A percentile compares a stretch with the other conserved stretches of the same genome.
phyloP scores from a whole-genome alignment of 306 rosid species.

The Cicer yamashitae region DNA sequence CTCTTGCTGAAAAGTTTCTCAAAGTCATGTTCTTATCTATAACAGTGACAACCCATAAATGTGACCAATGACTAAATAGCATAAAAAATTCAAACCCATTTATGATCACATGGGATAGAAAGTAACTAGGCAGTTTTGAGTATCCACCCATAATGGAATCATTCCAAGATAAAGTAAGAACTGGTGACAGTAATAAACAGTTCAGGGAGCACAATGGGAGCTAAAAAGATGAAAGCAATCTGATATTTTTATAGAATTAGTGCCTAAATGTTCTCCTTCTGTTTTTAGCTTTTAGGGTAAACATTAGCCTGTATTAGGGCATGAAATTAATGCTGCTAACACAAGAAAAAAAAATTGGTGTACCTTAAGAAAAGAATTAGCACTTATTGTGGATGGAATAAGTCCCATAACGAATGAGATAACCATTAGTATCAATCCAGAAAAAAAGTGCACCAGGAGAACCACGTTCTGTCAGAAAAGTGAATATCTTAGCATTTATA shows the following conservation, averaged over 20 bases:
- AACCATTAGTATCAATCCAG: conserved; percentile 89
- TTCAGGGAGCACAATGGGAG: conserved; percentile 27
- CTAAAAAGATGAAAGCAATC: neutral
- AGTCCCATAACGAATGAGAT: conserved; percentile 95
- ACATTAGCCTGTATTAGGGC: conserved; percentile 6
- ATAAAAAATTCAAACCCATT: neutral
- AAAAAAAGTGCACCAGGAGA: conserved; percentile 84
- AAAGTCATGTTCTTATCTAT: conserved; percentile 17
- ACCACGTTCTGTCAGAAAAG: conserved; percentile 77
- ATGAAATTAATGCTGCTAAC: conserved; percentile 25
- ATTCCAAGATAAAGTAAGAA: conserved; percentile 28
- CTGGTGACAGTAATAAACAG: conserved; percentile 14
- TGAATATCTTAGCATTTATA: conserved; percentile 42
- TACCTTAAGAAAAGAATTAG: conserved; percentile 95
- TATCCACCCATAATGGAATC: neutral
- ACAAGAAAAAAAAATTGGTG: conserved; percentile 8
- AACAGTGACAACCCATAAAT: neutral
- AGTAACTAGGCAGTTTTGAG: conserved; percentile 13
- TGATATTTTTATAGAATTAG: neutral
- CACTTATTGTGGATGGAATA: conserved; percentile 64
- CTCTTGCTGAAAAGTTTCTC: neutral
- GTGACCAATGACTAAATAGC: conserved; percentile 11
- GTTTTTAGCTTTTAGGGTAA: neutral
- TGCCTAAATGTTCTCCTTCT: conserved; percentile 14
- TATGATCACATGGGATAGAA: conserved; percentile 22